A percentile compares a stretch with the other conserved stretches of the same genome.
Evolutionary conservation across 805 yeast species (phyloP).

Genomic region (Pichia scutulata): DNA sequence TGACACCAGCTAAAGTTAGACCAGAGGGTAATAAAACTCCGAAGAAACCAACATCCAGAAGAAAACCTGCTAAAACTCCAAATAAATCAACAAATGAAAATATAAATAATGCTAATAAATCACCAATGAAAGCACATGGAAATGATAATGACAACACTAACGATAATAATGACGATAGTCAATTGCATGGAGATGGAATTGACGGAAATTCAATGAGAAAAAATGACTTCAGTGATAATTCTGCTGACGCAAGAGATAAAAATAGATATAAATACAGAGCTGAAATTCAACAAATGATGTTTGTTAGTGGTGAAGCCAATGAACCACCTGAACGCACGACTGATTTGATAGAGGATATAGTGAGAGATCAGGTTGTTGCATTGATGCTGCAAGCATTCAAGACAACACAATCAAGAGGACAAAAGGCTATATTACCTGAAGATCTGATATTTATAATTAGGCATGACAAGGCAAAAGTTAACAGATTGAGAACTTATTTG

Average conservation of each 20-base stretch:
- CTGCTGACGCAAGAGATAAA: constrained; percentile 14
- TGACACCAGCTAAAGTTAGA: neutral
- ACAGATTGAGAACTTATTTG: constrained; percentile 79
- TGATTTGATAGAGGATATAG: constrained; percentile 90
- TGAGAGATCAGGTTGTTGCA: constrained; percentile 89
- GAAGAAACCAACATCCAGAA: neutral
- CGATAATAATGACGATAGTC: neutral
- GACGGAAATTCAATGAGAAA: neutral
- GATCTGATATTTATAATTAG: constrained; percentile 89
- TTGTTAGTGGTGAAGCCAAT: constrained; percentile 89
- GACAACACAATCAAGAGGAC: constrained; percentile 72
- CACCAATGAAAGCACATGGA: neutral
- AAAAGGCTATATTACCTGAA: constrained; percentile 80
- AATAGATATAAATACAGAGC: constrained; percentile 69
- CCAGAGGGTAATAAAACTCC: neutral
- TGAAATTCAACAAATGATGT: constrained; percentile 99
- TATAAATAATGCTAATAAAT: neutral
- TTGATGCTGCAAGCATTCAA: constrained; percentile 65
- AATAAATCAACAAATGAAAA: neutral
- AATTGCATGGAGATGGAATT: neutral
- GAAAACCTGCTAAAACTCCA: neutral
- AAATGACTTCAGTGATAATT: neutral
- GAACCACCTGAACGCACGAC: constrained; percentile 93
- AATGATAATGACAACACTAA: neutral
- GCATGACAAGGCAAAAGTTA: constrained; percentile 91